Evolutionary conservation across 441 rosid genomes (phyloP).

Genomic region (Populus hybrid): DNA sequence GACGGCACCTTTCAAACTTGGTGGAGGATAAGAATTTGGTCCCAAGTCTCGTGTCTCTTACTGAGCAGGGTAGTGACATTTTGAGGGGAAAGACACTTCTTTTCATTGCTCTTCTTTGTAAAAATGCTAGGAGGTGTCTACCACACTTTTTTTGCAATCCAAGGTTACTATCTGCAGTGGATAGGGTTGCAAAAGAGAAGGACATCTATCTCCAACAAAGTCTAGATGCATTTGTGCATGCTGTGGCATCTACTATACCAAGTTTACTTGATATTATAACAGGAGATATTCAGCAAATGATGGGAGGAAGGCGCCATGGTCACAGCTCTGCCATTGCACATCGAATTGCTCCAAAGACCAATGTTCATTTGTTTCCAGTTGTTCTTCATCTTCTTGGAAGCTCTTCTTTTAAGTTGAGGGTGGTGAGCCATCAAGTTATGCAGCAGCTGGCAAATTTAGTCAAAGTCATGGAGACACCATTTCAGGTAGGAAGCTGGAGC

Average conservation of each 20-base stretch:
- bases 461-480: constrained; percentile 75
- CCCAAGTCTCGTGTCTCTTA: constrained; percentile 65
- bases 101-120: constrained; percentile 83
- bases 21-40: constrained; percentile 80
- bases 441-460: constrained; percentile 80
- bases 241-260: constrained; percentile 65
- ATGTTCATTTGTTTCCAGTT: constrained; percentile 68
- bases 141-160: constrained; percentile 75
- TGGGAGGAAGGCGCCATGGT: constrained; percentile 86
- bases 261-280: constrained; percentile 68
- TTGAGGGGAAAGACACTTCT: constrained; percentile 77
- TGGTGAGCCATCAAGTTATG: constrained; percentile 61
- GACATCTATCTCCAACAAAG: constrained; percentile 74
- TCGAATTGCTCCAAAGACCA: constrained; percentile 66
- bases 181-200: constrained; percentile 88
- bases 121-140: constrained; percentile 82
- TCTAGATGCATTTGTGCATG: constrained; percentile 63
- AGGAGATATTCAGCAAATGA: constrained; percentile 78
- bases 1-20: constrained; percentile 71
- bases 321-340: constrained; percentile 53
- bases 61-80: constrained; percentile 87
- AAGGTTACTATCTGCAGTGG: constrained; percentile 71
- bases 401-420: constrained; percentile 67
- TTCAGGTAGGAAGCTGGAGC: constrained; percentile 54
- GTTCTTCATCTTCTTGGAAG: constrained; percentile 91